Evolutionary conservation across 208 protist genomes (phyloP).

Genomic region (Borovskyia barvae): DNA sequence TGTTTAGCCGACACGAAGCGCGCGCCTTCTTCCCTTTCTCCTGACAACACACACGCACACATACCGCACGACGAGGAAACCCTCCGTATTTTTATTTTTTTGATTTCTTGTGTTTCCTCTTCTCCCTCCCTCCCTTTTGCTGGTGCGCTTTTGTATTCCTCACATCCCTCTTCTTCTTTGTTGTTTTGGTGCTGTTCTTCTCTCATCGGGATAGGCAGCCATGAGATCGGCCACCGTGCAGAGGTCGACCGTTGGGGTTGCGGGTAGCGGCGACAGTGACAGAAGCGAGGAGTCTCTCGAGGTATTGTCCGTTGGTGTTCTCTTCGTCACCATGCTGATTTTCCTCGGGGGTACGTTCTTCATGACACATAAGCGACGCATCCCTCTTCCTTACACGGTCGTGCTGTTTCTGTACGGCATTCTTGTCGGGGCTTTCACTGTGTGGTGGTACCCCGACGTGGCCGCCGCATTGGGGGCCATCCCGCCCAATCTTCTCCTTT

Average conservation of each 20-base stretch:
- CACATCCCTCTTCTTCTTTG: too few relatives aligned
- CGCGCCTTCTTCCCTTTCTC: too few relatives aligned
- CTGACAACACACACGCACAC: too few relatives aligned
- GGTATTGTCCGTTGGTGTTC: constrained; percentile 39
- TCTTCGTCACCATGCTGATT: constrained; percentile 71
- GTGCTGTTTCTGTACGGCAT: constrained; percentile 83
- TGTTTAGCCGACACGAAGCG: too few relatives aligned
- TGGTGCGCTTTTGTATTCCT: background rate
- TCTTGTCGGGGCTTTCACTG: constrained; percentile 49
- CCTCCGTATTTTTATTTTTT: constrained; percentile 31
- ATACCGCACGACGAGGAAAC: too few relatives aligned
- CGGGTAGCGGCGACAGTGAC: background rate
- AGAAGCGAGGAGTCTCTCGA: constrained; percentile 10
- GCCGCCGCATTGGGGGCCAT: constrained; percentile 56
- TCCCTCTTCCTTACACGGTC: constrained; percentile 80
- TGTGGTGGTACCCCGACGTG: constrained; percentile 50
- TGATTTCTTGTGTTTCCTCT: background rate
- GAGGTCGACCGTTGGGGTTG: background rate
- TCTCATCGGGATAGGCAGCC: too few relatives aligned
- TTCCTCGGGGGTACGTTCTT: constrained; percentile 79
- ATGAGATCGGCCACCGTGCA: too few relatives aligned
- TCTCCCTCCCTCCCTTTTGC: too few relatives aligned
- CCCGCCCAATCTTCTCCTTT: constrained; percentile 79
- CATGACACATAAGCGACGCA: constrained; percentile 47
- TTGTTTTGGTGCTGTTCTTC: too few relatives aligned